phyloP scores from a whole-genome alignment of 2,329 filamentous ascomycete genomes.

The Aspergillus sp. region DNA sequence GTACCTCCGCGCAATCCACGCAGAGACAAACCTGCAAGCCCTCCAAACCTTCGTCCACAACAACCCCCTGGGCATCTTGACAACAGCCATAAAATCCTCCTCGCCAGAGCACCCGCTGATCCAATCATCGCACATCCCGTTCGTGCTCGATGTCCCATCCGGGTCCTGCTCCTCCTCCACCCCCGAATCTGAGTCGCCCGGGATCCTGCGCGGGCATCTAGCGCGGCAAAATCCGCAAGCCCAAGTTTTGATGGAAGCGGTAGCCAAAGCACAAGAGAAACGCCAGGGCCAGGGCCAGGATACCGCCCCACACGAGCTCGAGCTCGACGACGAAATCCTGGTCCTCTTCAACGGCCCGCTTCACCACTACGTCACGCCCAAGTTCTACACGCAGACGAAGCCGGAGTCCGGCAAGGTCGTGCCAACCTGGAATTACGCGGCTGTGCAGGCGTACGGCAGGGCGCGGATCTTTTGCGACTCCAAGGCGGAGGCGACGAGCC shows the following conservation, averaged over 20 bases:
- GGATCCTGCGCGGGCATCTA: constrained; percentile 51
- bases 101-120: constrained; percentile 37
- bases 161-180: constrained; percentile 24
- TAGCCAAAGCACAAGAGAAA: constrained; percentile 14
- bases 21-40: constrained; percentile 40
- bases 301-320: constrained; percentile 16
- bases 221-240: constrained; percentile 55
- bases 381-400: constrained; percentile 59
- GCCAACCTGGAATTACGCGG: constrained; percentile 62
- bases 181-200: too few relatives aligned
- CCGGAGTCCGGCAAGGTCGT: constrained; percentile 56
- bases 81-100: constrained; percentile 49
- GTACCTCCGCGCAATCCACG: constrained; percentile 49
- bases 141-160: constrained; percentile 42
- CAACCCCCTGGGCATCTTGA: constrained; percentile 54
- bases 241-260: constrained; percentile 49
- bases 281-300: too few relatives aligned
- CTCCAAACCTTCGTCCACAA: constrained; percentile 50
- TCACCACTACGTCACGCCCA: constrained; percentile 59
- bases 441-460: constrained; percentile 54
- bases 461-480: constrained; percentile 47
- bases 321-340: constrained; percentile 45
- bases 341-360: constrained; percentile 51
- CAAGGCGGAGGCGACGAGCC: constrained; percentile 34
- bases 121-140: constrained; percentile 54